A percentile compares a stretch with the other conserved stretches of the same genome.
These are phyloP conservation scores for Pichia deserticola DNA, from an alignment of 805 yeast species.

Conservation along the genomic window DNA sequence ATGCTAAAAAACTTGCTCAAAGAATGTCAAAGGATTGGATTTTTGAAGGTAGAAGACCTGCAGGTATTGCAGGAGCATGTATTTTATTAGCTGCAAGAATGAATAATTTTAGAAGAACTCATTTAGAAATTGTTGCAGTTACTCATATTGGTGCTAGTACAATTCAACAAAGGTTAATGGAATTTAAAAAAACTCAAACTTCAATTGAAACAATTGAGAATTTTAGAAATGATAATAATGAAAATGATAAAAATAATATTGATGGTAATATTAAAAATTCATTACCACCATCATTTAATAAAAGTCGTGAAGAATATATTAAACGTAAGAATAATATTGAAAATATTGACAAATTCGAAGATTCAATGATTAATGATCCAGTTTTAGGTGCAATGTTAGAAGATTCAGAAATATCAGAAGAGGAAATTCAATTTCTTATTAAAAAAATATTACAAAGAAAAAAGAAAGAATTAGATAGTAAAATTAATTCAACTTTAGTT, in stretches of 20 bases:
- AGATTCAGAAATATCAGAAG: constrained; percentile 39
- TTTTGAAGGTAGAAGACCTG: constrained; percentile 94
- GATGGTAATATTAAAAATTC: constrained; percentile 22
- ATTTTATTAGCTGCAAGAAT: constrained; percentile 88
- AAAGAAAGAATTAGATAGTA: constrained; percentile 18
- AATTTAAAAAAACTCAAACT: constrained; percentile 71
- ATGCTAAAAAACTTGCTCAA: constrained; percentile 79
- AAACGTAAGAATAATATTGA: constrained; percentile 21
- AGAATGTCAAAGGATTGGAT: constrained; percentile 96
- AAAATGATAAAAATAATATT: constrained; percentile 22
- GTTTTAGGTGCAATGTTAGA: constrained; percentile 36
- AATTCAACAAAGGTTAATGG: constrained; percentile 80
- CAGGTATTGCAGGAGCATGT: constrained; percentile 98
- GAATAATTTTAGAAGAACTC: constrained; percentile 90
- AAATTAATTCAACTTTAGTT: constrained; percentile 2
- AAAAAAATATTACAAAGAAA: constrained; percentile 25
- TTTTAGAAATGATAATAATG: constrained; percentile 45
- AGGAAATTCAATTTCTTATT: constrained; percentile 32
- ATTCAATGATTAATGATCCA: constrained; percentile 34
- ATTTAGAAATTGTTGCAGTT: constrained; percentile 88
- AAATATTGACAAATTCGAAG: constrained; percentile 33
- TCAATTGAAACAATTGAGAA: constrained; percentile 65
- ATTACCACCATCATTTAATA: constrained; percentile 77
- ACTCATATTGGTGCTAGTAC: constrained; percentile 95
- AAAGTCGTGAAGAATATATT: constrained; percentile 47